Evolutionary conservation across 208 protist species (phyloP), one percentile per base, ranked within the genome.

Genomic region (Trypanosoma rangeli): DNA sequence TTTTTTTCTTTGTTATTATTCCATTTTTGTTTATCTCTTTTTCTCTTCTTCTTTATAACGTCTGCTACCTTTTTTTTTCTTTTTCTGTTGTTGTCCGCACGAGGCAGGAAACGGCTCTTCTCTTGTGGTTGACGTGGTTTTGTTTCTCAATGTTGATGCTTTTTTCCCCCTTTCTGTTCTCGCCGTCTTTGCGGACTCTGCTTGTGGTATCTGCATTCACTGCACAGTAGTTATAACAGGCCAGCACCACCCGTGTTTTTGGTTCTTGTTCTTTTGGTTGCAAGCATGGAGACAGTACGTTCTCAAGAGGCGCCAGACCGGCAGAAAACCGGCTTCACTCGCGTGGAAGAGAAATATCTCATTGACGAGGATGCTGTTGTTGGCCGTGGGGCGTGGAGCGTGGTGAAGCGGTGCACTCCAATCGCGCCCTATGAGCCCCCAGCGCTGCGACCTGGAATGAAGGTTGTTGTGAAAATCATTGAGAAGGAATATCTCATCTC

Each of bases 381-480:
- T 37, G 92, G 92, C 5, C 83, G 87, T 35, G 92, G 92, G 0
- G 92, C 92, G 28, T 95, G 89, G 85, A 95, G 89, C 64, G 89
- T 93, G 44, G 92, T 95, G 65, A 95, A 95, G 79, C 80, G 84
- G 55, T 94, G 89, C 73, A 82, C 82, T 4, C 74, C 82, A 15
- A 80, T 93, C 53, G 62, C 78, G 24, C 74, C 82, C 16, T 95
- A 96, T 71, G 62, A 77, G 33, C 91, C 91, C 5, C 90, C 87
- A 39, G 86, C 81, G 44, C 84, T 78, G n/a, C 64, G 64, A 15
- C 71, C 78, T 33, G 85, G 71, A 10, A 95, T 95, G 90, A 92
- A 92, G 63, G 85, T 88, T 72, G 92, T 97, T 33, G 87, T 92
- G 37, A 97, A 97, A 68, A 90, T 97, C 15, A 94, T 97, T 69